Conservation (phyloP, 495 filamentous ascomycete genomes). For the Podospora didyma region DNA sequence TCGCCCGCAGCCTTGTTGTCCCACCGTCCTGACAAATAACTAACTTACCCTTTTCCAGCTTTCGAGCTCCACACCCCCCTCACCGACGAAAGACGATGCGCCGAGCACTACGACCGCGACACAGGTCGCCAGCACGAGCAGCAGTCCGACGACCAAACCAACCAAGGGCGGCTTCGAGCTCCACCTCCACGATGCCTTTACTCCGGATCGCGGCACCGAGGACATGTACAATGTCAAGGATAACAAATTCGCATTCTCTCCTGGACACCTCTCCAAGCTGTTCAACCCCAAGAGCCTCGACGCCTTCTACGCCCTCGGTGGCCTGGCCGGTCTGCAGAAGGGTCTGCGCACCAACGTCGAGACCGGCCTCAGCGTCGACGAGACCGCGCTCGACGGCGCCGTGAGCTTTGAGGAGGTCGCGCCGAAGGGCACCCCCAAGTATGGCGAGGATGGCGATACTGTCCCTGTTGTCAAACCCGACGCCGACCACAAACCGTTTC, state of each 20-base stretch:
- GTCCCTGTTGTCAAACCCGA: slow-evolving; percentile 17
- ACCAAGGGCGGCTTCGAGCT: slow-evolving; percentile 21
- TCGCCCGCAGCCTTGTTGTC: neutral
- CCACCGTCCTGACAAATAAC: neutral
- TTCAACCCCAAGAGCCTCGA: slow-evolving; percentile 68
- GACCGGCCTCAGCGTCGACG: slow-evolving; percentile 63
- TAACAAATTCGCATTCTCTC: slow-evolving; percentile 65
- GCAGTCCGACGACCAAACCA: neutral
- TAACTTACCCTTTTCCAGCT: neutral
- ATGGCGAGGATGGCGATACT: slow-evolving; percentile 24
- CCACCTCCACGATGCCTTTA: slow-evolving; percentile 52
- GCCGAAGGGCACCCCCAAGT: slow-evolving; percentile 29
- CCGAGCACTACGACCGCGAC: neutral
- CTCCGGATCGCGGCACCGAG: slow-evolving; percentile 61
- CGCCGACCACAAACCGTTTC: slow-evolving; percentile 1
- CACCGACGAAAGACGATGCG: slow-evolving; percentile 2
- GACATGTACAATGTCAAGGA: slow-evolving; percentile 57
- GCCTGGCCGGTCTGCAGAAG: slow-evolving; percentile 60
- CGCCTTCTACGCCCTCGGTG: slow-evolving; percentile 65
- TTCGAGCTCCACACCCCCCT: slow-evolving; percentile 16
- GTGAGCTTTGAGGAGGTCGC: slow-evolving; percentile 56
- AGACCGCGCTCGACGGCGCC: slow-evolving; percentile 50
- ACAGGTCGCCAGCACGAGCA: neutral
- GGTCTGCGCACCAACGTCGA: slow-evolving; percentile 62
- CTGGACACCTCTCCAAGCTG: slow-evolving; percentile 68